Evolutionary conservation across 495 filamentous ascomycete species (phyloP), one percentile per base, ranked within the genome.

Genomic region (Durotheca rogersii): DNA sequence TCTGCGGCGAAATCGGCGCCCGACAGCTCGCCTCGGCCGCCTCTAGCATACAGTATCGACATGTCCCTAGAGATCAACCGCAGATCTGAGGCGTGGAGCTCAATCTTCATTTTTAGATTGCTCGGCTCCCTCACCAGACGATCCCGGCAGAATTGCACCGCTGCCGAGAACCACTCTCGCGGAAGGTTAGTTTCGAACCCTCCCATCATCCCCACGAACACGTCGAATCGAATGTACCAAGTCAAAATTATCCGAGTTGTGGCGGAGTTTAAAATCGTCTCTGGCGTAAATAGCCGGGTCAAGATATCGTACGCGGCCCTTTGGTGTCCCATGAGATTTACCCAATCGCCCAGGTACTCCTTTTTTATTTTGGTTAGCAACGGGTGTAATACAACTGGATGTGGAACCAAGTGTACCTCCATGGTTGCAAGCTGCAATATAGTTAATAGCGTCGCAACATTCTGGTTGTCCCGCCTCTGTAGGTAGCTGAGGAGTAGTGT

Each of bases 261-360:
- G 20, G 84, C 74, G 21, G 81, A 81, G 52, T 86, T 72, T 69
- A 86, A 85, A 16, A 87, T 83, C 0, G 87, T 84, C 46, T 90
- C 74, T 1, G 90, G 89, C 0, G 86, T 89, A 52, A 87, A 86
- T 0, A 96, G 66, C 53, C 87, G 77, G 2, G 79, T 86, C 33
- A 98, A 74, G 53, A 98, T 79, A 41, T 87, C 79, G 60, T 87
- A 80, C 1, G 93, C 92, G 4, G 92, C 93, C 67, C 84, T 91
- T 67, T 96, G 90, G 68, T 98, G 93, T 23, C 89, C 86, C 62
- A 92, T 81, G 33, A 96, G 75, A 60, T 92, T 96, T 41, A 89
- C 80, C 88, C 88, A 96, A 62, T 98, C 93, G 6, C 93, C 93
- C 45, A 96, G 78, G 58, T 88, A 93, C 71, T 96, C 93, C 92